Evolutionary conservation across 768 basidiomycete species (phyloP), one percentile per base, ranked within the genome.

Genomic region (Termitomyces sp.): DNA sequence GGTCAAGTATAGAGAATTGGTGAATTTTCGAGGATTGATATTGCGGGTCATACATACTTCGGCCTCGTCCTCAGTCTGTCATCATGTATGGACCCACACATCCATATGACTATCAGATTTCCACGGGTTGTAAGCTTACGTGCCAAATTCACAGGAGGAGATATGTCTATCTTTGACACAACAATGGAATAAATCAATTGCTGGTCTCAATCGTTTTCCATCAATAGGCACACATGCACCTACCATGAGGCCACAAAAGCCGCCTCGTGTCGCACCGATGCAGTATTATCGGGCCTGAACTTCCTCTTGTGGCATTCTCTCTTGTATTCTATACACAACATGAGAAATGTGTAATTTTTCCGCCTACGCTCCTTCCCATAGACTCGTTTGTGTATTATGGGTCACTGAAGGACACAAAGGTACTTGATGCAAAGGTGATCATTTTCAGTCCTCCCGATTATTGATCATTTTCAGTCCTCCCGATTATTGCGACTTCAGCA

Each of bases 191-290:
- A 40, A 49, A 42, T 53, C 29, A 5, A 45, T 37, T 36, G 12
- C 14, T 31, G 29, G 47, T 49, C 48, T 37, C 47, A 45, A 31
- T 20, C 25, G 15, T 15, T 36, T 29, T 14, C 56, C 57, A 59
- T 62, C 60, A 57, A n/a, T 65, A 61, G 63, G 58, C 57, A 59
- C 60, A 64, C 43, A 40, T 12, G 43, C 54, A 43, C 61, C 61
- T 51, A 60, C 55, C 56, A 60, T 31, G 29, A 55, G 17, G 46
- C 51, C 53, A 48, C 34, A 34, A 29, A 47, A n/a, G 12, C 52
- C 25, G 62, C 63, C 59, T 57, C 61, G 59, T 57, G 65, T 59
- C 32, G 58, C 49, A 31, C 20, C 29, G 5, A 55, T 32, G 47
- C 43, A n/a, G 29, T 52, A 20, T 20, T 20, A 40, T 38, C 55